Evolutionary conservation across 108 stramenopile species (phyloP), one percentile per base, ranked within the genome.

Genomic region (Nannochloropsis gaditana): DNA sequence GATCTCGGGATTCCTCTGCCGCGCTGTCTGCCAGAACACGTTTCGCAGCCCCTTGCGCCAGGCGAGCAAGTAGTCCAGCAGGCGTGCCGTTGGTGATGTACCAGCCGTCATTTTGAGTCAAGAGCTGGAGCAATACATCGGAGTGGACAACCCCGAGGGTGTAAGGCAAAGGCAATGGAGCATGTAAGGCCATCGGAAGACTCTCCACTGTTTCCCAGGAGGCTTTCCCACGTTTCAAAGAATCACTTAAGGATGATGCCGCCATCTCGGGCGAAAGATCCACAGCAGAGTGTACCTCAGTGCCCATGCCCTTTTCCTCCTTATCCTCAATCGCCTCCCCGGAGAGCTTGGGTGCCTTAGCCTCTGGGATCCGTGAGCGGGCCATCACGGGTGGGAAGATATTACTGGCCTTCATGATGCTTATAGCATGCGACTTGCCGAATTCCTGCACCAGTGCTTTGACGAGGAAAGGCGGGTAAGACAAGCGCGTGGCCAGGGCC

Each of bases 1-100:
- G 19, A 4, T 73, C 59, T n/a, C 59, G 15, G 19, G 3, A n/a
- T n/a, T 2, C n/a, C 19, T n/a, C 59, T 8, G 59, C 59, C 15
- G 4, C 59, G n/a, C 2, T n/a, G n/a, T 8, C 8, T n/a, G 19
- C 59, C 15, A 73, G 8, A 3, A 73, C 59, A n/a, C 59, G 59
- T 73, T 15, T n/a, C 59, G n/a, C 59, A 73, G 59, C 59, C 2
- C 59, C 59, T 73, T 73, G 59, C 59, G 59, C 59, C 59, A 73
- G 3, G 19, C 59, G 59, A 15, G 59, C 59, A 15, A 73, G 59
- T n/a, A 73, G n/a, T 6, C 59, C 59, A 6, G 59, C 59, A 3
- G 59, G 59, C n/a, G 59, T 73, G 19, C 59, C 59, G 59, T 73
- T 73, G 59, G 59, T 73, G 59, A 73, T n/a, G n/a, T 73, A 73